Evolutionary conservation across 2,329 filamentous ascomycete genomes (phyloP).

Genomic region (Pseudogymnoascus destructans): DNA sequence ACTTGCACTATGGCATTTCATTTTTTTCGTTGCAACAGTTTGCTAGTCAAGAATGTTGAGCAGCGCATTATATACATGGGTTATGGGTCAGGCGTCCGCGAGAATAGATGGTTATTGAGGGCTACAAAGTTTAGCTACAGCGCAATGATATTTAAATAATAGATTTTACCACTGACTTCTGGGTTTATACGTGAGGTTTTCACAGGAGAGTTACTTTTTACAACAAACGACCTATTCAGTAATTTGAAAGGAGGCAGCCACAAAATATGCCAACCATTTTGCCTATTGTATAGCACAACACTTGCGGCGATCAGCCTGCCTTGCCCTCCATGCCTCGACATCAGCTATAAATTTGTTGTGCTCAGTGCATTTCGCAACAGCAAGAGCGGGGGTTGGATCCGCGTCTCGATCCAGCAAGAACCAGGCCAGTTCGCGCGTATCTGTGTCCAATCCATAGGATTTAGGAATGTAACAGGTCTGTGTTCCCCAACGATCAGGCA

Average conservation of each 20-base stretch:
- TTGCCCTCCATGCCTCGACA: not conserved
- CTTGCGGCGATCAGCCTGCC: too few relatives aligned
- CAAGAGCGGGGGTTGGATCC: slow-evolving; percentile 8
- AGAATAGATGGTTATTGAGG: not conserved
- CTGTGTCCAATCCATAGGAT: not conserved
- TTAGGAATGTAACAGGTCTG: slow-evolving; percentile 10
- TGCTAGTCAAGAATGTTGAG: slow-evolving; percentile 5
- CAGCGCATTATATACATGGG: not conserved
- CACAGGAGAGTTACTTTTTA: not conserved
- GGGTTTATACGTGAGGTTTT: not conserved
- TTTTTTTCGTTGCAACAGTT: slow-evolving; percentile 3
- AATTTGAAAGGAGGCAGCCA: too few relatives aligned
- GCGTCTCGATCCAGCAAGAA: slow-evolving; percentile 12
- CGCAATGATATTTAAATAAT: slow-evolving; percentile 6
- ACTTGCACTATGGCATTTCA: not conserved
- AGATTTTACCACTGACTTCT: not conserved
- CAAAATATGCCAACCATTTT: not conserved
- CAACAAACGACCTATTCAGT: not conserved
- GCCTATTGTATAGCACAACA: not conserved
- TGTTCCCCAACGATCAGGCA: not conserved
- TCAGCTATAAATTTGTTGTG: not conserved
- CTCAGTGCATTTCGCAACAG: not conserved
- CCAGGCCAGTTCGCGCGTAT: slow-evolving; percentile 4
- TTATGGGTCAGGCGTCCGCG: not conserved
- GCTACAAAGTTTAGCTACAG: slow-evolving; percentile 2